Conservation (phyloP, 805 yeast species). For the Clavispora asparagi region DNA sequence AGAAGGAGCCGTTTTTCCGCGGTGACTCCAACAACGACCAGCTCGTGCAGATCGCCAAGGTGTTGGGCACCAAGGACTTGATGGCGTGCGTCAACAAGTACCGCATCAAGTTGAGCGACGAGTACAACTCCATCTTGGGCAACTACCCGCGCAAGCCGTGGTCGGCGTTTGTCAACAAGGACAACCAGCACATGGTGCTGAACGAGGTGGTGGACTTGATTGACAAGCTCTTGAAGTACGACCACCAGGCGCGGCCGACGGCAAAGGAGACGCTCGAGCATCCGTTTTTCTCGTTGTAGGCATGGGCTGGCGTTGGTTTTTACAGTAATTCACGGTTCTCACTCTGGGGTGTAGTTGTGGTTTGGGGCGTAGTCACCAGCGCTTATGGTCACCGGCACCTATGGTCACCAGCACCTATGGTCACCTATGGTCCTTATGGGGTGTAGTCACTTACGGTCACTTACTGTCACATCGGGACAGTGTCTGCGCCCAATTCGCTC, state of each 20-base stretch:
- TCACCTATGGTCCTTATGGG: too few relatives aligned
- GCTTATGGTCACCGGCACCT: too few relatives aligned
- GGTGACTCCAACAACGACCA: slow-evolving; percentile 91
- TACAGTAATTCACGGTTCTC: background rate
- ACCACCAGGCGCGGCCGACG: slow-evolving; percentile 83
- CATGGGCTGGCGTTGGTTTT: background rate
- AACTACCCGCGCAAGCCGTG: slow-evolving; percentile 82
- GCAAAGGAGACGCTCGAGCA: slow-evolving; percentile 87
- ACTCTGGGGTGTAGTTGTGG: background rate
- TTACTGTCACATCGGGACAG: too few relatives aligned
- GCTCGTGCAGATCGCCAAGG: slow-evolving; percentile 80
- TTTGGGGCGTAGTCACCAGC: too few relatives aligned
- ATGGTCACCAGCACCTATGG: too few relatives aligned
- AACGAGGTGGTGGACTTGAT: slow-evolving; percentile 73
- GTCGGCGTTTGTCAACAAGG: slow-evolving; percentile 66
- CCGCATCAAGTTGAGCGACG: slow-evolving; percentile 62
- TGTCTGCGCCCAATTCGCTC: too few relatives aligned
- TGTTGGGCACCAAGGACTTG: slow-evolving; percentile 80
- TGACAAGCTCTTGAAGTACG: slow-evolving; percentile 74
- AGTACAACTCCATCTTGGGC: slow-evolving; percentile 67
- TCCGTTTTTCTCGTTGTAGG: slow-evolving; percentile 27
- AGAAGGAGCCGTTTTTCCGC: slow-evolving; percentile 87
- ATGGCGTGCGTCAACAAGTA: slow-evolving; percentile 66
- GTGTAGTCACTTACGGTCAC: too few relatives aligned
- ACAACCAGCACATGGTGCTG: slow-evolving; percentile 62